Percentiles rank a stretch among this genome's conserved stretches.
These are phyloP conservation scores for Nicotiana undulata DNA, from an alignment of 257 asterid genomes.

Conservation along the genomic window DNA sequence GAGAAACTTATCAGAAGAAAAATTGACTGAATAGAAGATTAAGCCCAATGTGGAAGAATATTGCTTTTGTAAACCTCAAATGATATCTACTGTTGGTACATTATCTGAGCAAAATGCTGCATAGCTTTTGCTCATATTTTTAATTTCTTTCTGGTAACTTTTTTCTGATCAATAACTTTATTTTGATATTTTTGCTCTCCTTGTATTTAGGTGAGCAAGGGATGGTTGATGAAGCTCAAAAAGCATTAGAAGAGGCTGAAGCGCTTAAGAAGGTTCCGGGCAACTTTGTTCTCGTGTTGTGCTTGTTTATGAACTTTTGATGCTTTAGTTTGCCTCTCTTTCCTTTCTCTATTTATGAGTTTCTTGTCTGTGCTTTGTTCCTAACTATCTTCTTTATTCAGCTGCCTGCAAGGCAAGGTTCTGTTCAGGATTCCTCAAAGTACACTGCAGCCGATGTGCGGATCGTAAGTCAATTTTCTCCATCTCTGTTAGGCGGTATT, in stretches of 20 bases:
- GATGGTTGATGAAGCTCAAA: constrained; percentile 83
- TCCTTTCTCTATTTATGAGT: background rate
- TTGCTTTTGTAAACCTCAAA: background rate
- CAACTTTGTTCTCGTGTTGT: constrained; percentile 10
- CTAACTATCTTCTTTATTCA: constrained; percentile 17
- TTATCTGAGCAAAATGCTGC: background rate
- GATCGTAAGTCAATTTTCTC: constrained; percentile 46
- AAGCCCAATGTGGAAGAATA: background rate
- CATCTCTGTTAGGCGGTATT: background rate
- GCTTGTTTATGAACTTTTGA: constrained; percentile 5
- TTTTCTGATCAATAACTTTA: background rate
- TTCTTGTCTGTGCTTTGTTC: background rate
- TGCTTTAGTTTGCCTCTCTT: background rate
- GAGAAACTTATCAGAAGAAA: background rate
- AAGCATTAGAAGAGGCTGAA: constrained; percentile 92
- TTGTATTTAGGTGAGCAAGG: constrained; percentile 27
- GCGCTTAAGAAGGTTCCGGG: constrained; percentile 66
- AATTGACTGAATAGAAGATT: background rate
- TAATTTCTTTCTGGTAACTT: background rate
- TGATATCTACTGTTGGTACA: background rate
- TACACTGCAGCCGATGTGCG: constrained; percentile 91
- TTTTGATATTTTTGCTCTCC: background rate
- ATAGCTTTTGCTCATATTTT: background rate
- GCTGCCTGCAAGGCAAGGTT: constrained; percentile 76
- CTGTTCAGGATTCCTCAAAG: constrained; percentile 56